Conservation (phyloP, 306 rosid genomes). For the Hippophae rhamnoides region DNA sequence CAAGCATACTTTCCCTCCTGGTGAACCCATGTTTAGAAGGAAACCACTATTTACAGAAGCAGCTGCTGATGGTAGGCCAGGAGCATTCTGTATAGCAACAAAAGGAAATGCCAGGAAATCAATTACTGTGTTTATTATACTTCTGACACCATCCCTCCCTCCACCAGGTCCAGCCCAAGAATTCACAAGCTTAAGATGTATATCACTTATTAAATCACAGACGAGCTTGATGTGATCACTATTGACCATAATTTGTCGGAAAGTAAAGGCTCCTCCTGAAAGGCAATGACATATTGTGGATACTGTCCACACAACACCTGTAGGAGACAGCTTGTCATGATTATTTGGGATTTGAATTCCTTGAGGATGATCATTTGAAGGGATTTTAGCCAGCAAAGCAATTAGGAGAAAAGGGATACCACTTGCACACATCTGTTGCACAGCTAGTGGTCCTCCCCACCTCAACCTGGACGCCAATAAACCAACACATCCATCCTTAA, state of each 20-base stretch:
- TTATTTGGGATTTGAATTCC: conserved; percentile 36
- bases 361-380: conserved; percentile 33
- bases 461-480: conserved; percentile 66
- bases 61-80: conserved; percentile 70
- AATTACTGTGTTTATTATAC: conserved; percentile 51
- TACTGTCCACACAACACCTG: conserved; percentile 67
- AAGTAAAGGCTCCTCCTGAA: conserved; percentile 64
- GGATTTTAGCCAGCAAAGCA: conserved; percentile 44
- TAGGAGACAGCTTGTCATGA: conserved; percentile 68
- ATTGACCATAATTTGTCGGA: conserved; percentile 60
- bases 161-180: conserved; percentile 88
- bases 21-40: conserved; percentile 79
- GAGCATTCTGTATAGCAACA: conserved; percentile 79
- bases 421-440: conserved; percentile 80
- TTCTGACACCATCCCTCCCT: conserved; percentile 65
- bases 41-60: conserved; percentile 83
- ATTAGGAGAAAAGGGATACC: conserved; percentile 71
- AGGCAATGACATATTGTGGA: conserved; percentile 74
- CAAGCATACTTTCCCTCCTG: conserved; percentile 66
- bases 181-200: conserved; percentile 64
- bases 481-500: conserved; percentile 82
- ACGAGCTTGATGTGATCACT: conserved; percentile 61
- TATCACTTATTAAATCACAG: conserved; percentile 54
- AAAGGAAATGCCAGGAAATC: conserved; percentile 89
- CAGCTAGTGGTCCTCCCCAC: conserved; percentile 87